Evolutionary conservation across 164 flowering plant genomes (phyloP).

Genomic region (Macadamia tetraphylla): DNA sequence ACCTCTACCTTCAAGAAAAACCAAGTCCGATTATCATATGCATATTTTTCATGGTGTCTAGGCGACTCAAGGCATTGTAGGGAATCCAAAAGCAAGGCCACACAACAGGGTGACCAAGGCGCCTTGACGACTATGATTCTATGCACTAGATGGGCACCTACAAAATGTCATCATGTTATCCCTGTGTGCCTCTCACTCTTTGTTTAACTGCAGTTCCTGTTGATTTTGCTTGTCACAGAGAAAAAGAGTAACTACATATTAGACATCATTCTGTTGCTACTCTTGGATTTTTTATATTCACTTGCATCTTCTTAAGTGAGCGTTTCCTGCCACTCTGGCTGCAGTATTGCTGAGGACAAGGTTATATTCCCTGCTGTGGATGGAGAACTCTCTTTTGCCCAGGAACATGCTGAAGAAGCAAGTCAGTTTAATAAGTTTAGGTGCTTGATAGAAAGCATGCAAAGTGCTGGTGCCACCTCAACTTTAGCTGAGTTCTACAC

Average conservation of each 20-base stretch:
- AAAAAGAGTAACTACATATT: neutral
- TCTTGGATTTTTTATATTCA: neutral
- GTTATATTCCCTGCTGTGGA: constrained; percentile 95
- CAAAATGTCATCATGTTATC: neutral
- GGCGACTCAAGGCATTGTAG: too few relatives aligned
- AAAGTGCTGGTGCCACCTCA: constrained; percentile 61
- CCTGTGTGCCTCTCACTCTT: neutral
- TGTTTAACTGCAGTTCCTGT: neutral
- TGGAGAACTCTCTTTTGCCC: constrained; percentile 69
- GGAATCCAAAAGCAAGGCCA: too few relatives aligned
- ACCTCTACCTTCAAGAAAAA: too few relatives aligned
- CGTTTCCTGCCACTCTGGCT: constrained; percentile 21
- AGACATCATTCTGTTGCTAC: neutral
- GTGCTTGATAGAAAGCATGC: constrained; percentile 76
- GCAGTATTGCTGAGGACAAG: constrained; percentile 95
- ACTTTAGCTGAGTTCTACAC: constrained; percentile 68
- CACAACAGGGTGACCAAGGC: too few relatives aligned
- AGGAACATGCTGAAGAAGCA: constrained; percentile 92
- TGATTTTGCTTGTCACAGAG: neutral
- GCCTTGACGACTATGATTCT: too few relatives aligned
- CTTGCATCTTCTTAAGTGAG: neutral
- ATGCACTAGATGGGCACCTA: neutral
- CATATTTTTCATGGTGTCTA: too few relatives aligned
- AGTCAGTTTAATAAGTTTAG: constrained; percentile 73
- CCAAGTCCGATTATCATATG: too few relatives aligned